Evolutionary conservation across 2,329 filamentous ascomycete species (phyloP), one percentile per base, ranked within the genome.

Genomic region (Aspergillus quadrilineatus): DNA sequence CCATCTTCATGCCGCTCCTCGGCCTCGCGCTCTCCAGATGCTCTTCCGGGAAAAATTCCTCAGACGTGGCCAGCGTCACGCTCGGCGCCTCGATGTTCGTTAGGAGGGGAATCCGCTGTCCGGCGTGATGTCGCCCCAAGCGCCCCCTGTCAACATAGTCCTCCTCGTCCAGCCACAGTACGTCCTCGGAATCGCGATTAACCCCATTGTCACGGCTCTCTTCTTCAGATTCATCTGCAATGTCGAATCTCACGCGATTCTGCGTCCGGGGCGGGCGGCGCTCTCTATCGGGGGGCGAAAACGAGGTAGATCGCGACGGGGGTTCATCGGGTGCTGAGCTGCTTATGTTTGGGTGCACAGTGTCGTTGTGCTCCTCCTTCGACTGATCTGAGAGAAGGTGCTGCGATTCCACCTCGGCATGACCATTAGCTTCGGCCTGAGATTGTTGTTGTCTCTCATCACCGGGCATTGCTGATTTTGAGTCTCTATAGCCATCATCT

Each of bases 1-100:
- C 93, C 71, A 89, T 90, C 60, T 84, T 82, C 76, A 97, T 82
- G 4, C 89, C 89, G 56, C 90, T 96, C 76, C 93, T 93, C 46
- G 93, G 92, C 55, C 92, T 82, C 17, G 83, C 81, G 60, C 74
- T 80, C 63, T 86, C 83, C 55, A 87, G 70, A 57, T 84, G 75
- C 50, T 86, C 82, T 63, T 85, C 82, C 0, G 82, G 79, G 54
- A 80, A 77, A 64, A 84, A 80, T 57, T 82, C 75, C 2, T 84
- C 80, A 28, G 79, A 78, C 63, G 75, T 87, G 77, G 80, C 90
- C 47, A 96, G 76, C 9, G 90, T 86, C 46, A 89, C 82, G 59
- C 88, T 89, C 1, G 92, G 92, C 0, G 90, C 90, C 73, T 94
- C 89, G 61, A 95, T 90, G 60, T 87, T 85, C 6, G 90, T 94